Evolutionary conservation across 2,329 filamentous ascomycete species (phyloP), one percentile per base, ranked within the genome.

Genomic region (Paraphoma sp.): DNA sequence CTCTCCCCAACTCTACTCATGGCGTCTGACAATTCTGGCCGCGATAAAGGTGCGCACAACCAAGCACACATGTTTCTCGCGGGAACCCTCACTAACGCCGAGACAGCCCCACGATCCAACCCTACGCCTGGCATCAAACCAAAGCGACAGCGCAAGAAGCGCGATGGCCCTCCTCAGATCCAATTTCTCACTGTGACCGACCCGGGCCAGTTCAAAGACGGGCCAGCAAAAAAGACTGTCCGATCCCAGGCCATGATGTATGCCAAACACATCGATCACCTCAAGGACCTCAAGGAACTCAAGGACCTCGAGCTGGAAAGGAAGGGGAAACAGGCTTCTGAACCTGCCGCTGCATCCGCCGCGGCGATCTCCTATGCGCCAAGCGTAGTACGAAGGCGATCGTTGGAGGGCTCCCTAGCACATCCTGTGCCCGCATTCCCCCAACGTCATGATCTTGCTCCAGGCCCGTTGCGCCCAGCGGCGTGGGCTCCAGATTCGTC

Each of bases 241-340:
- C 72, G 72, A 8, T 74, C 71, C 5, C 70, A 73, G 49, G 72
- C 69, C 23, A 76, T 74, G 72, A 68, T 65, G 6, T 64, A 70
- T 17, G 69, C 70, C 52, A 57, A 68, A 43, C 72, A 69, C 14
- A 23, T 23, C 23, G 23, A 23, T 2, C 23, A 23, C 23, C 2
- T n/a, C n/a, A n/a, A n/a, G n/a, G n/a, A n/a, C n/a, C n/a, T n/a
- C n/a, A n/a, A n/a, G n/a, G n/a, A n/a, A n/a, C n/a, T n/a, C n/a
- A n/a, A n/a, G n/a, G n/a, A n/a, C n/a, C n/a, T 23, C 23, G 43
- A 64, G 63, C 3, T 9, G 40, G 42, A 53, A 56, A 12, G 57
- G 57, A 45, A 56, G 56, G 53, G 45, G 60, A 57, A 44, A 29
- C 16, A 44, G 5, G 8, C 9, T 7, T 44, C 30, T n/a, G 28